Percentiles rank a stretch among this genome's conserved stretches.
Evolutionary conservation across 192 early-diverging fungal species (phyloP).

Genomic region (Coemansia sp.): DNA sequence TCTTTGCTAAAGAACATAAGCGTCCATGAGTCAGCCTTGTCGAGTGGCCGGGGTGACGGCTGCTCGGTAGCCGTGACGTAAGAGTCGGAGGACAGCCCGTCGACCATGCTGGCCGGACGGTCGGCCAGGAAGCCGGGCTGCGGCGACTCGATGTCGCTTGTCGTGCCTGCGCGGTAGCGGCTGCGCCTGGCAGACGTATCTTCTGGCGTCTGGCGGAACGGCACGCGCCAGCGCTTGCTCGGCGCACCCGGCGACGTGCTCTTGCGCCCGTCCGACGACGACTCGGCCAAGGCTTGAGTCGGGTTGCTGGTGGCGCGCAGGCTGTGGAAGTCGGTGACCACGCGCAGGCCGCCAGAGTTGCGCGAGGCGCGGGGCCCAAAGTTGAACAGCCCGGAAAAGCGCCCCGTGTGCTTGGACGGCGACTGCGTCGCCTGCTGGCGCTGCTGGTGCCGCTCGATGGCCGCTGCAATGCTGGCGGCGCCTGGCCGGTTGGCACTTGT

Average conservation of each 20-base stretch:
- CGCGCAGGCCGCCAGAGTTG: constrained; percentile 21
- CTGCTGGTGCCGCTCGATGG: constrained; percentile 49
- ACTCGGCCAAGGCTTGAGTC: not conserved
- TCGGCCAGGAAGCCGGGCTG: constrained; percentile 4
- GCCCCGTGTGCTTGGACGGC: constrained; percentile 20
- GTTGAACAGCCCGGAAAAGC: constrained; percentile 47
- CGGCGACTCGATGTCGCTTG: constrained; percentile 51
- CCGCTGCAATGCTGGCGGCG: constrained; percentile 35
- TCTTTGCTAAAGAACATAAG: constrained; percentile 53
- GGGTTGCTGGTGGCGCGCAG: constrained; percentile 22
- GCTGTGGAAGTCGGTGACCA: constrained; percentile 36
- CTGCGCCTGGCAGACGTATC: constrained; percentile 16
- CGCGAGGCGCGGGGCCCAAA: constrained; percentile 32
- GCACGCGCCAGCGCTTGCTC: constrained; percentile 41
- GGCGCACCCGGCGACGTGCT: constrained; percentile 40
- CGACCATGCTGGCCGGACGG: constrained; percentile 48
- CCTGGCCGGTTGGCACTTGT: not conserved
- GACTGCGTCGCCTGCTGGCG: constrained; percentile 19
- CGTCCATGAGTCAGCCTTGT: constrained; percentile 46
- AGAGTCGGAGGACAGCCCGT: not conserved
- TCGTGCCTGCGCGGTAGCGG: constrained; percentile 46
- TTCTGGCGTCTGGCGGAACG: constrained; percentile 26
- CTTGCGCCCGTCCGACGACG: constrained; percentile 26
- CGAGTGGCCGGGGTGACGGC: constrained; percentile 10
- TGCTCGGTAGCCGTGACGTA: constrained; percentile 8